These are phyloP conservation scores for Vitis hybrid DNA, from an alignment of 177 flowering plant species.

Conservation along the genomic window DNA sequence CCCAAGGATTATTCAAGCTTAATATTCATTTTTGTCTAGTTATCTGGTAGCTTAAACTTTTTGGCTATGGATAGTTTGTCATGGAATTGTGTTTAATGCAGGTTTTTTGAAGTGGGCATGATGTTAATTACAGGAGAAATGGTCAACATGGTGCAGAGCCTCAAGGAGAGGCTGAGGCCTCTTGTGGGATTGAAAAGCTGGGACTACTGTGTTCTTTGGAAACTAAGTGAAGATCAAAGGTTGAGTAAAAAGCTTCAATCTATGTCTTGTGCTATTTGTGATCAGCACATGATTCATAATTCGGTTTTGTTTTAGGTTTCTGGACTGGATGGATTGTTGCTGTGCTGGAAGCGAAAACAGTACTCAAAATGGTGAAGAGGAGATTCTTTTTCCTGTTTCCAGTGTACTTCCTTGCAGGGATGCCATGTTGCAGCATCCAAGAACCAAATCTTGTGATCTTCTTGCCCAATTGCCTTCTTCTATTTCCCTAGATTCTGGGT, in stretches of 20 bases:
- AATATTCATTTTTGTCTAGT: not conserved
- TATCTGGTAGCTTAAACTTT: no score
- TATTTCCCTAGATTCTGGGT: slow-evolving; percentile 75
- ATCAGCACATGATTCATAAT: no score
- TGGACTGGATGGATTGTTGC: slow-evolving; percentile 77
- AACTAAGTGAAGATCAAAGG: slow-evolving; percentile 75
- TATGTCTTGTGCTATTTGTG: slow-evolving; percentile 2
- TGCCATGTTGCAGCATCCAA: slow-evolving; percentile 55
- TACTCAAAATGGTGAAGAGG: slow-evolving; percentile 34
- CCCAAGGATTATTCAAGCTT: slow-evolving; percentile 7
- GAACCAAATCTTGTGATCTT: slow-evolving; percentile 61
- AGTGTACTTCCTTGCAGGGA: slow-evolving; percentile 61
- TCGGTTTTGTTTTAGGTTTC: slow-evolving; percentile 32
- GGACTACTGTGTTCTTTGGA: slow-evolving; percentile 85
- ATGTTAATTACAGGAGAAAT: slow-evolving; percentile 22
- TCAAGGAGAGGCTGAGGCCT: slow-evolving; percentile 66
- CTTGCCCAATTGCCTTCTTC: slow-evolving; percentile 64
- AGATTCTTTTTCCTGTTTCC: slow-evolving; percentile 45
- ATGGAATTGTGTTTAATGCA: no score
- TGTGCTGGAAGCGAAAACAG: slow-evolving; percentile 61
- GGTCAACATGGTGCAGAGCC: slow-evolving; percentile 32
- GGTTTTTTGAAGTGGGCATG: no score
- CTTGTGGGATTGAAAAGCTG: slow-evolving; percentile 61
- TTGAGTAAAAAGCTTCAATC: slow-evolving; percentile 9
- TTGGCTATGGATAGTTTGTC: no score